Conservation (phyloP, 2,329 filamentous ascomycete species). For the Hypoxylon sp. region DNA sequence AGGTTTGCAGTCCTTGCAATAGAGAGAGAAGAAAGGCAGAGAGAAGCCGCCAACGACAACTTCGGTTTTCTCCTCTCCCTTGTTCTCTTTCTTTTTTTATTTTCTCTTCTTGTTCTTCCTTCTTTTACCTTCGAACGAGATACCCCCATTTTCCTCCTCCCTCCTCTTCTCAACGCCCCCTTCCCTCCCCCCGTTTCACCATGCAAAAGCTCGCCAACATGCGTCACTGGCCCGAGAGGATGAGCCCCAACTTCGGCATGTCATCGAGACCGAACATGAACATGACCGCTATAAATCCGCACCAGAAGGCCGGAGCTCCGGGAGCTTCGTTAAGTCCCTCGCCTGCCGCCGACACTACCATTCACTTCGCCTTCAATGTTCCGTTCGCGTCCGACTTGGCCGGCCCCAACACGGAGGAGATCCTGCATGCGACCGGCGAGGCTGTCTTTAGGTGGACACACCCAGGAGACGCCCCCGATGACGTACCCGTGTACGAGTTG, state of each 20-base stretch:
- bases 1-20: slow-evolving; percentile 43
- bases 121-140: slow-evolving; percentile 36
- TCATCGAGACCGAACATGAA: slow-evolving; percentile 67
- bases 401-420: slow-evolving; percentile 93
- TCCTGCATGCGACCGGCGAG: slow-evolving; percentile 90
- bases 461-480: slow-evolving; percentile 86
- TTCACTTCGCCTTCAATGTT: slow-evolving; percentile 97
- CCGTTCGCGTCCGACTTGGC: slow-evolving; percentile 93
- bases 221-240: slow-evolving; percentile 79
- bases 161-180: slow-evolving; percentile 40
- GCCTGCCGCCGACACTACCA: slow-evolving; percentile 78
- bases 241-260: slow-evolving; percentile 77
- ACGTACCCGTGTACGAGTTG: slow-evolving; percentile 86
- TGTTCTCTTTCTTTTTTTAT: slow-evolving; percentile 47
- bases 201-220: slow-evolving; percentile 81
- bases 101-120: slow-evolving; percentile 46
- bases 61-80: slow-evolving; percentile 49
- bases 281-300: slow-evolving; percentile 68
- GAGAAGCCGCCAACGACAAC: slow-evolving; percentile 43
- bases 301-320: slow-evolving; percentile 67
- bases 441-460: slow-evolving; percentile 95
- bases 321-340: slow-evolving; percentile 72
- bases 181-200: slow-evolving; percentile 54
- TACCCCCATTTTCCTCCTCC: slow-evolving; percentile 45
- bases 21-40: slow-evolving; percentile 46